Evolutionary conservation across 257 asterid species (phyloP), one percentile per base, ranked within the genome.

Genomic region (Linaria vulgaris): DNA sequence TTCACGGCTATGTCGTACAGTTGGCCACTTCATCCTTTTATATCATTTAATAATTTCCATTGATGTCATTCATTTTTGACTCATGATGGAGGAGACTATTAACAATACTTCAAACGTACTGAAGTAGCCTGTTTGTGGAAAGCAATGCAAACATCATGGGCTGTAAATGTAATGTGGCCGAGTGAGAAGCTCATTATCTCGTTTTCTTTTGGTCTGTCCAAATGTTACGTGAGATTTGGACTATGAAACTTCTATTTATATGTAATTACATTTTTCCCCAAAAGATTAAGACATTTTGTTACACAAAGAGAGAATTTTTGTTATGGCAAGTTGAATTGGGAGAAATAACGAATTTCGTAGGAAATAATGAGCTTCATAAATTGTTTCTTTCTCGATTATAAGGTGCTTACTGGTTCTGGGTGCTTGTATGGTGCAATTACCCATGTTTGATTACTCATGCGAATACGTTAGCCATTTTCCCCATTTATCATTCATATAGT

Each of bases 331-430:
- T 41, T 69, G 50, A 51, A 19, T 53, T 14, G 23, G 21, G n/a
- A n/a, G n/a, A n/a, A n/a, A n/a, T n/a, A n/a, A n/a, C n/a, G n/a
- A n/a, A n/a, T n/a, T n/a, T n/a, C n/a, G n/a, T n/a, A 67, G 39
- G 19, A 37, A 19, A 15, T 12, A 1, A 48, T 69, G 48, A 15
- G 30, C 16, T 53, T 9, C 38, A 20, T 14, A 19, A 3, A 47
- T 6, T 34, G 39, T 49, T 25, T 31, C 12, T 20, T 61, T 48
- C 30, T 60, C 24, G 10, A 31, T 44, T 30, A 54, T 54, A 46
- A 55, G 56, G 74, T 34, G 14, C 47, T 30, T 55, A 63, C 31
- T 54, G 52, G 44, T 69, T 52, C 67, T 48, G 39, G 56, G 11
- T 21, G 39, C 6, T 20, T 58, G 58, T 56, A 19, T n/a, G 19